phyloP scores from a whole-genome alignment of 106 monocot species.

The Agapanthus africanus region DNA sequence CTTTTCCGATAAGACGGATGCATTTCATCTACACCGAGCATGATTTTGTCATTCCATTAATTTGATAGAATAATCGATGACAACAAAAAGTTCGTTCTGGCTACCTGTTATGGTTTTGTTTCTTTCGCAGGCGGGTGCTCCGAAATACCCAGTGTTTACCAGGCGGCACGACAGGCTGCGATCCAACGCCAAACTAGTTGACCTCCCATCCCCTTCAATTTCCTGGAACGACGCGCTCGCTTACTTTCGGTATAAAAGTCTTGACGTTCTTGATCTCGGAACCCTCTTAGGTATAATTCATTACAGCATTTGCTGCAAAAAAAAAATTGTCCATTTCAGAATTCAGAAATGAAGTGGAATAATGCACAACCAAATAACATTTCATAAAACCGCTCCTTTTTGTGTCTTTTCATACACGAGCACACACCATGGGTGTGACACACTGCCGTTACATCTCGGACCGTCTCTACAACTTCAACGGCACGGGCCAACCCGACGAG shows the following conservation, averaged over 20 bases:
- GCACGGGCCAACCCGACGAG: constrained; percentile 18
- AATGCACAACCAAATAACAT: too few species aligned
- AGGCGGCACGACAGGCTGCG: constrained; percentile 21
- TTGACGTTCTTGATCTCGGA: constrained; percentile 50
- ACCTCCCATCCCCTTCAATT: constrained; percentile 26
- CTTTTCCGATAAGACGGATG: too few species aligned
- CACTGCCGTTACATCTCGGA: constrained; percentile 33
- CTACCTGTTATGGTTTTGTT: neutral
- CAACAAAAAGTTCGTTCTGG: neutral
- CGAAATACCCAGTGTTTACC: constrained; percentile 38
- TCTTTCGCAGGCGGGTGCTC: constrained; percentile 24
- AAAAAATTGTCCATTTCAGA: too few species aligned
- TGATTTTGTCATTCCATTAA: too few species aligned
- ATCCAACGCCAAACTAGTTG: constrained; percentile 18
- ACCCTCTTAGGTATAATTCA: constrained; percentile 22
- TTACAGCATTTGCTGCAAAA: too few species aligned
- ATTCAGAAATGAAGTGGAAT: too few species aligned
- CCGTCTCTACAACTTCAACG: constrained; percentile 46
- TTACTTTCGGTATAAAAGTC: constrained; percentile 35
- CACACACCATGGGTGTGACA: constrained; percentile 30
- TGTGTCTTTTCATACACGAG: constrained; percentile 15
- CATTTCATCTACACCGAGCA: too few species aligned
- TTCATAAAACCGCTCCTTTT: too few species aligned
- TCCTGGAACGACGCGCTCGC: constrained; percentile 34
- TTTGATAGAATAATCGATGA: neutral